phyloP scores from a whole-genome alignment of 805 yeast genomes.

The Metschnikowia reukaufii region DNA sequence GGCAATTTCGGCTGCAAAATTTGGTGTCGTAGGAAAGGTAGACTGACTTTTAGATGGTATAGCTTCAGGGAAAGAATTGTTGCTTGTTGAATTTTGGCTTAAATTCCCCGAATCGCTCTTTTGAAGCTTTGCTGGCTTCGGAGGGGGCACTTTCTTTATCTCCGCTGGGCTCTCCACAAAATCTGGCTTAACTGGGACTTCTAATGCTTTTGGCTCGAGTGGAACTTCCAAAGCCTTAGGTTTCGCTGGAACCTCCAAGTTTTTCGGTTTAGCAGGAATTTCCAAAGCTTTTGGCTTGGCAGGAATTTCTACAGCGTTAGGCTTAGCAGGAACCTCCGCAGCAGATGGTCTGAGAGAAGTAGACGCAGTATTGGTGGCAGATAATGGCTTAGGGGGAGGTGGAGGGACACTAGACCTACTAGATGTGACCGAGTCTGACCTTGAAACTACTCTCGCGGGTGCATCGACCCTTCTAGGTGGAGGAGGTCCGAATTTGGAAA shows the following conservation, averaged over 20 bases:
- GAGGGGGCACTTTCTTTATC: constrained; percentile 41
- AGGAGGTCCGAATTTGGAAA: constrained; percentile 44
- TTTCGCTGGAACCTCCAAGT: no score
- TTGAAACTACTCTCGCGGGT: background rate
- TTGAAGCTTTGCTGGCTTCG: constrained; percentile 38
- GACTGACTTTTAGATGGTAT: background rate
- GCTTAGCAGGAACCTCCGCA: constrained; percentile 2
- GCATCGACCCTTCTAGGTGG: constrained; percentile 35
- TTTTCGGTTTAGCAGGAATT: no score
- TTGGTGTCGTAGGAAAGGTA: constrained; percentile 16
- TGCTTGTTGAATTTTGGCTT: background rate
- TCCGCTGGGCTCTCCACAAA: background rate
- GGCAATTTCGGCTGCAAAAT: constrained; percentile 33
- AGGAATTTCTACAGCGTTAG: no score
- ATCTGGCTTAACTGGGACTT: background rate
- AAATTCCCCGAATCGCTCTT: background rate
- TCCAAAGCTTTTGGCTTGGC: no score
- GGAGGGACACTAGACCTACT: constrained; percentile 7
- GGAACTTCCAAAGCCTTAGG: no score
- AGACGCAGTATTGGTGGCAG: constrained; percentile 4
- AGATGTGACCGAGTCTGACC: background rate
- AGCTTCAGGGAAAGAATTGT: background rate
- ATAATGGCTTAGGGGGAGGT: constrained; percentile 9
- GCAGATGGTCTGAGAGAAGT: background rate
- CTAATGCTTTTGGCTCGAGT: no score